phyloP scores from a whole-genome alignment of 2,329 filamentous ascomycete species.

The Phaeophleospora eucalypticola region DNA sequence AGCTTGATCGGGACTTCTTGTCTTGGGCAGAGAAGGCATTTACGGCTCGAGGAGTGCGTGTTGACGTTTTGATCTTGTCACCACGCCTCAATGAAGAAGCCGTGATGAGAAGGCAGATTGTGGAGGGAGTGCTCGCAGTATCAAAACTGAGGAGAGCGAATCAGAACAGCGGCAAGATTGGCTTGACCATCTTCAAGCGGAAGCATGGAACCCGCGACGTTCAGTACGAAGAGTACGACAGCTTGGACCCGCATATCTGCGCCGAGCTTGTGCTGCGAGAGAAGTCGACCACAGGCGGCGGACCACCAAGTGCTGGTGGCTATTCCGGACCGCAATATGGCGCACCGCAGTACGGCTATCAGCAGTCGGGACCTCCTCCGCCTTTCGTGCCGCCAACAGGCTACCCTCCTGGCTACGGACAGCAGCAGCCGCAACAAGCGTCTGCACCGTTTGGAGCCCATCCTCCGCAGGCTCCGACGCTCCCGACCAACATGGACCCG shows the following conservation, averaged over 20 bases:
- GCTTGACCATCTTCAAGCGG: constrained; percentile 81
- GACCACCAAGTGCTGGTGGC: constrained; percentile 13
- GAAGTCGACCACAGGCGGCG: constrained; percentile 49
- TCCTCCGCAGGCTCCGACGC: constrained; percentile 30
- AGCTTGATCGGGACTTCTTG: constrained; percentile 75
- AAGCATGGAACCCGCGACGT: constrained; percentile 69
- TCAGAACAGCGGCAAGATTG: constrained; percentile 68
- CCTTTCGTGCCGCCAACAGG: constrained; percentile 14
- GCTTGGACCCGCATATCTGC: constrained; percentile 72
- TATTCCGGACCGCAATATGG: constrained; percentile 31
- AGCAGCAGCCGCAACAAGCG: constrained; percentile 23
- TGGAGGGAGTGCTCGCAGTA: constrained; percentile 84
- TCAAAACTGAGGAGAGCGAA: constrained; percentile 68
- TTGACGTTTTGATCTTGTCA: constrained; percentile 75
- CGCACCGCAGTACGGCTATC: constrained; percentile 26
- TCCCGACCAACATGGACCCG: constrained; percentile 60
- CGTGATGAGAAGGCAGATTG: constrained; percentile 78
- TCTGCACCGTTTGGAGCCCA: constrained; percentile 30
- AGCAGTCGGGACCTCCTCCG: constrained; percentile 33
- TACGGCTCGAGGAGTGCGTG: constrained; percentile 63
- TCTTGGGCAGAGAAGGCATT: constrained; percentile 77
- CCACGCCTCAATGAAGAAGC: constrained; percentile 71
- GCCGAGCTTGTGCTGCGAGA: constrained; percentile 75
- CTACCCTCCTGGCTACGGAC: constrained; percentile 18
- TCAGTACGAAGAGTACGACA: constrained; percentile 80